phyloP scores from a whole-genome alignment of 208 protist species.

The Leishmania mexicana region DNA sequence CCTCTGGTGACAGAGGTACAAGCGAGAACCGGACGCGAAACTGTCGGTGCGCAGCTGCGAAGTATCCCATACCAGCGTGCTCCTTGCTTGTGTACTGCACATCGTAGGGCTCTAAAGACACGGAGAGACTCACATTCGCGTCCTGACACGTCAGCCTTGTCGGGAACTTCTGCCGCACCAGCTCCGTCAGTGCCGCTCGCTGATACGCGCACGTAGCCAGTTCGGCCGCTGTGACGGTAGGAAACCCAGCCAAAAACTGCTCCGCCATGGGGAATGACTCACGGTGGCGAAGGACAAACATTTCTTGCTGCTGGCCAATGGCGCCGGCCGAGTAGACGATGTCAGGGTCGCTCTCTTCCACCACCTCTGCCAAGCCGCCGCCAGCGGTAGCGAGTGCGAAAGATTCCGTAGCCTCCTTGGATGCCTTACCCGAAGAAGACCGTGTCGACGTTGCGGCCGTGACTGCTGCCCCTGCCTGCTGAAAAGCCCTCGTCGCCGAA shows the following conservation, averaged over 20 bases:
- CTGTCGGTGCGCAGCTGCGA: slow-evolving; percentile 56
- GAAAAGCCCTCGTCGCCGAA: not conserved
- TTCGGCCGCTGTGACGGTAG: slow-evolving; percentile 11
- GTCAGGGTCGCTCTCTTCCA: slow-evolving; percentile 19
- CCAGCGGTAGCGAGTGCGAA: not conserved
- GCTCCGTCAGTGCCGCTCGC: slow-evolving; percentile 20
- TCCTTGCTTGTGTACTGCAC: slow-evolving; percentile 32
- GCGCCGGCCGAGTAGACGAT: slow-evolving; percentile 61
- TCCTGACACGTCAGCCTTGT: slow-evolving; percentile 46
- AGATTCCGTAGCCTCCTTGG: not conserved
- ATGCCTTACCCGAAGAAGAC: not conserved
- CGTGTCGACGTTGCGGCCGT: not conserved
- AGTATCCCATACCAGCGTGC: slow-evolving; percentile 44
- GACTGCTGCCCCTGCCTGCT: not conserved
- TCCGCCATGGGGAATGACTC: slow-evolving; percentile 47
- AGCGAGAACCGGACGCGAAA: slow-evolving; percentile 54
- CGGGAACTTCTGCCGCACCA: slow-evolving; percentile 34
- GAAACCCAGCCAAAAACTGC: slow-evolving; percentile 48
- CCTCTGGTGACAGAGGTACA: slow-evolving; percentile 15
- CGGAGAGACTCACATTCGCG: slow-evolving; percentile 50
- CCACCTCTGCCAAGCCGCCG: not conserved
- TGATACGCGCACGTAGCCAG: slow-evolving; percentile 27
- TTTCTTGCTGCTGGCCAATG: slow-evolving; percentile 51
- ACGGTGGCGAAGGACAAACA: slow-evolving; percentile 58
- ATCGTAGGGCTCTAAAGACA: slow-evolving; percentile 61